A percentile compares a stretch with the other conserved stretches of the same genome.
phyloP scores from a whole-genome alignment of 1,284 basidiomycete species.

The Volvariella volvacea region DNA sequence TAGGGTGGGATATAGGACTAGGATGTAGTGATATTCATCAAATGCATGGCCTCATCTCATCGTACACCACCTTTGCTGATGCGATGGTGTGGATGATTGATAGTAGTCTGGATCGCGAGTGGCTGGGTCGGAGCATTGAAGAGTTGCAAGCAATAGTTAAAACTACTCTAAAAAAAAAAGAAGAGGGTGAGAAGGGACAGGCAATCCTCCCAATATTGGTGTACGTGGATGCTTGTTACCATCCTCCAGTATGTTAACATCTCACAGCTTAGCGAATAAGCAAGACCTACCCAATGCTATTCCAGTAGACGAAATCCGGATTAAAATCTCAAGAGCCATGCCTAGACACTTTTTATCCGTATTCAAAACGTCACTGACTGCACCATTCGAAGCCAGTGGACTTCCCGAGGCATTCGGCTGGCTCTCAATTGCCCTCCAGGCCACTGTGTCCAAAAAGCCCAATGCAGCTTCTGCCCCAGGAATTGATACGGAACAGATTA shows the following conservation, averaged over 20 bases:
- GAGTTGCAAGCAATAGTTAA: too few species aligned
- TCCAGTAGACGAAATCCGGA: slow-evolving; percentile 23
- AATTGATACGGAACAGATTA: too few species aligned
- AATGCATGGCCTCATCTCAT: slow-evolving; percentile 7
- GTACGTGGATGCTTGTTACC: slow-evolving; percentile 6
- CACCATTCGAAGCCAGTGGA: slow-evolving; percentile 16
- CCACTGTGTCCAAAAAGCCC: slow-evolving; percentile 16
- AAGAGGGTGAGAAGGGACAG: background rate
- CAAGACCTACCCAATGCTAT: slow-evolving; percentile 22
- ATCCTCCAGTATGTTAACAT: background rate
- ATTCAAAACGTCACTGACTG: slow-evolving; percentile 17
- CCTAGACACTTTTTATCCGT: slow-evolving; percentile 18
- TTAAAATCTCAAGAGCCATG: slow-evolving; percentile 17
- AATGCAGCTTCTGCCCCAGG: background rate
- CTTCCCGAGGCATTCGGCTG: slow-evolving; percentile 32
- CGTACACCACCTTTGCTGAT: slow-evolving; percentile 6
- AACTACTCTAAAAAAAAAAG: too few species aligned
- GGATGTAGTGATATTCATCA: slow-evolving; percentile 20
- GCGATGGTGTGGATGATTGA: slow-evolving; percentile 10
- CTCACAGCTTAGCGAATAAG: slow-evolving; percentile 29
- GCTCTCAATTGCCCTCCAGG: slow-evolving; percentile 23
- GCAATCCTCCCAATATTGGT: slow-evolving; percentile 10
- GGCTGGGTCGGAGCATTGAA: slow-evolving; percentile 6
- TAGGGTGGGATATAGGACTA: slow-evolving; percentile 28
- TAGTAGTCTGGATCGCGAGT: slow-evolving; percentile 4